Percentiles rank a stretch among this genome's conserved stretches.
Evolutionary conservation across 2,329 filamentous ascomycete genomes (phyloP).

Genomic region (Ophiocordyceps australis): DNA sequence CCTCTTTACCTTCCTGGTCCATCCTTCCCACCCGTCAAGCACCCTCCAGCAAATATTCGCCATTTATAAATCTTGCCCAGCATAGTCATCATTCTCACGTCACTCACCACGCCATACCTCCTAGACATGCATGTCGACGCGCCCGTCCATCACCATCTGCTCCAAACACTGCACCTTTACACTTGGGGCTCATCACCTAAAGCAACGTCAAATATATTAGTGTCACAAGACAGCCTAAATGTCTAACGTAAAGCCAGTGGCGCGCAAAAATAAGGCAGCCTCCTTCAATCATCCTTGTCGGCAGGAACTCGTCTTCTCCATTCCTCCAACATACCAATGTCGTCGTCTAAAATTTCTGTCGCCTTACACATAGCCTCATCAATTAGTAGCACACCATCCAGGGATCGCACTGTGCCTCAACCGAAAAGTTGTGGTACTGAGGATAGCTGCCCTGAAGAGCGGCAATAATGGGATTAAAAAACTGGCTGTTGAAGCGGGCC

Average conservation of each 20-base stretch:
- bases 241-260: constrained; percentile 4
- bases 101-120: too few relatives aligned
- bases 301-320: too few relatives aligned
- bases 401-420: constrained; percentile 17
- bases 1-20: too few relatives aligned
- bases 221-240: constrained; percentile 3
- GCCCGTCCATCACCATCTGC: constrained; percentile 8
- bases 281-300: constrained; percentile 3
- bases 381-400: constrained; percentile 18
- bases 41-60: too few relatives aligned
- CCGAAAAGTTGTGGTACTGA: constrained; percentile 16
- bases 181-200: too few relatives aligned
- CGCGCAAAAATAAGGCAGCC: constrained; percentile 3
- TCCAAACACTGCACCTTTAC: too few relatives aligned
- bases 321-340: too few relatives aligned
- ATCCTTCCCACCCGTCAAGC: too few relatives aligned
- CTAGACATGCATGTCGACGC: constrained; percentile 6
- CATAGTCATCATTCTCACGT: too few relatives aligned
- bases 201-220: constrained; percentile 1
- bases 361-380: too few relatives aligned
- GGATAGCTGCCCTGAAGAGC: constrained; percentile 19
- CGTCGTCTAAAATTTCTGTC: too few relatives aligned
- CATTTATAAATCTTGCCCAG: too few relatives aligned
- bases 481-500: constrained; percentile 14
- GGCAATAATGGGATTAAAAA: constrained; percentile 18